Evolutionary conservation across 129 eudicot genomes (phyloP), one percentile per base, ranked within the genome.

Genomic region (Helichrysum umbraculigerum): DNA sequence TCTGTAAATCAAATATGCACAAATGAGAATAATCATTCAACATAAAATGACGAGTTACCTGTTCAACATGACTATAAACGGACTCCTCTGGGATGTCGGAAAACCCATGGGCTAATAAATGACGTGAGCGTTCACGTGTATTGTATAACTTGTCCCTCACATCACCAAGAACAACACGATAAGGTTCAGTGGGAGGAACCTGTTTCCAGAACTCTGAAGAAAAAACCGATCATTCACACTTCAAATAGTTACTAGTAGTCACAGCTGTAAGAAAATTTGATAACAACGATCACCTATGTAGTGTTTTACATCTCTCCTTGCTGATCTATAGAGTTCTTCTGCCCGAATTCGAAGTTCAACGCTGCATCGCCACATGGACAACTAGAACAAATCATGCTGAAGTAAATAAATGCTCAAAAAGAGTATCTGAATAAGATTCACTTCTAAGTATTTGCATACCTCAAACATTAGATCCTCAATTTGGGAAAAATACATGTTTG

Each of bases 391-490:
- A 30, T n/a, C 30, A 78, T 25, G 51, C 7, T 3, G 30, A 44
- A 84, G 71, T 79, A 33, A 81, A 77, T 66, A 69, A 21, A 30
- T 28, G 15, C 19, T 58, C 11, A 70, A 56, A 77, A 28, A 58
- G 14, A 34, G 15, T 57, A 69, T 22, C 17, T 67, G 19, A 35
- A 44, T 73, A 67, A 29, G 22, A 4, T 47, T 71, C 3, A n/a
- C 34, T 14, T 29, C 2, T 2, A 79, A 64, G 68, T 39, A 64
- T 71, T 11, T 77, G 58, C 57, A 76, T 69, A 93, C 98, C 97
- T 93, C 96, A 87, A 93, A 93, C 98, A 93, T 93, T 83, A 93
- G 88, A 77, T 93, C 97, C 86, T 93, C 98, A 50, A 90, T 93
- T 81, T 90, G 96, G 47, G 96, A 88, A 60, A 88, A 90, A 82